These are phyloP conservation scores for Yarrowia deformans DNA, from an alignment of 805 yeast genomes.

Conservation along the genomic window DNA sequence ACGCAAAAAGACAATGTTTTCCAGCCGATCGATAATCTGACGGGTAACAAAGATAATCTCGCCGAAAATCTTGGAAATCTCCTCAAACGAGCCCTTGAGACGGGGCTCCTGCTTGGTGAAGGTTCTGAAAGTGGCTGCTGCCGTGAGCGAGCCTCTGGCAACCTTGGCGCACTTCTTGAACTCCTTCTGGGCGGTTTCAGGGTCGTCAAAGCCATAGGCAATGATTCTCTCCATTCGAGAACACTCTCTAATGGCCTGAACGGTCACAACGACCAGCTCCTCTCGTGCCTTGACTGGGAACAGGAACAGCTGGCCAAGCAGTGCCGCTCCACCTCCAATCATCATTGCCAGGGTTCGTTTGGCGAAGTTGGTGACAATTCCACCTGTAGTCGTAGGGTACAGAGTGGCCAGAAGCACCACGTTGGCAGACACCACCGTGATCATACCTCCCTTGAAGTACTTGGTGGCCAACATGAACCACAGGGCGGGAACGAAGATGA, in stretches of 20 bases:
- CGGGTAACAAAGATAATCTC: constrained; percentile 57
- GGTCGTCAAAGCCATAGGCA: constrained; percentile 54
- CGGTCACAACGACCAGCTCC: constrained; percentile 55
- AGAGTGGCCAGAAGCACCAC: constrained; percentile 58
- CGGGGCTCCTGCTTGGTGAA: constrained; percentile 54
- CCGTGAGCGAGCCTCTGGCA: constrained; percentile 52
- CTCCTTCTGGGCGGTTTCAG: constrained; percentile 49
- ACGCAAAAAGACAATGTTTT: constrained; percentile 56
- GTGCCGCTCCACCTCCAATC: constrained; percentile 59
- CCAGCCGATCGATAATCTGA: constrained; percentile 58
- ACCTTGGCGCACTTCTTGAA: constrained; percentile 51
- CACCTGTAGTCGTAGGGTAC: constrained; percentile 53
- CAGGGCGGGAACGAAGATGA: constrained; percentile 58
- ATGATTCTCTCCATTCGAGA: constrained; percentile 53
- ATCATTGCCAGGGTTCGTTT: constrained; percentile 60
- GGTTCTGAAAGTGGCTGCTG: constrained; percentile 52
- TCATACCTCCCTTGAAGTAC: constrained; percentile 60
- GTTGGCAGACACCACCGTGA: constrained; percentile 57
- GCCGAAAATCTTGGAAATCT: constrained; percentile 52
- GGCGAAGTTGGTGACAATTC: constrained; percentile 56
- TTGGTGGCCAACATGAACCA: constrained; percentile 57
- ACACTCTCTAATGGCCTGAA: constrained; percentile 53
- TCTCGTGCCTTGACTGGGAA: constrained; percentile 60
- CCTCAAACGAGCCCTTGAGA: constrained; percentile 56
- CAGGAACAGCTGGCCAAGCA: constrained; percentile 55